Evolutionary conservation across 2,329 filamentous ascomycete species (phyloP).

Genomic region (Colletotrichum sp.): DNA sequence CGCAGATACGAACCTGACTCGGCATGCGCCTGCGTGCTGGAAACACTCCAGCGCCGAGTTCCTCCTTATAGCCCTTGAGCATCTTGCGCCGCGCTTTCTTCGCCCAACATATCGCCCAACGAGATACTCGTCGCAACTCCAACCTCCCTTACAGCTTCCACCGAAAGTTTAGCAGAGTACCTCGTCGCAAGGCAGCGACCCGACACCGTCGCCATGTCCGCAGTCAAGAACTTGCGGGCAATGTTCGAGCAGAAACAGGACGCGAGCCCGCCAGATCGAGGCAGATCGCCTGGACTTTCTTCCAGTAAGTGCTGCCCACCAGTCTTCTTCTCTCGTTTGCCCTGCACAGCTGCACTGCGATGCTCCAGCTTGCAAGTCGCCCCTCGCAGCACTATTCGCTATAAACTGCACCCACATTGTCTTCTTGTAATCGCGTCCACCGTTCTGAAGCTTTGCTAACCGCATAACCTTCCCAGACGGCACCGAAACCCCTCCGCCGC

Average conservation of each 20-base stretch:
- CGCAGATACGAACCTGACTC: neutral
- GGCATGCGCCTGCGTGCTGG: conserved; percentile 11
- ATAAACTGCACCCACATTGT: neutral
- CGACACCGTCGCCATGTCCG: conserved; percentile 60
- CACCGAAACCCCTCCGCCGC: conserved; percentile 21
- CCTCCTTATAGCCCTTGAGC: neutral
- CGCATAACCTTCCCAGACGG: conserved; percentile 5
- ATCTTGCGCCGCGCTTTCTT: neutral
- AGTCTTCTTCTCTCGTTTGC: neutral
- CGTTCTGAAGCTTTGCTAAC: conserved; percentile 2
- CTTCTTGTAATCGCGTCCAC: neutral
- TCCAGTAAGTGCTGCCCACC: conserved; percentile 38
- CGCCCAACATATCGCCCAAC: neutral
- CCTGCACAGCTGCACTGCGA: neutral
- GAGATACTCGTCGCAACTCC: neutral
- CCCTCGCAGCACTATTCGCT: neutral
- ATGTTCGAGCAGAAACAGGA: conserved; percentile 80
- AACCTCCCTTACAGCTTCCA: neutral
- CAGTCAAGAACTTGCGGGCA: conserved; percentile 76
- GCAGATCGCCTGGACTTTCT: conserved; percentile 66
- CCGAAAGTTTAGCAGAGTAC: neutral
- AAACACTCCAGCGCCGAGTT: neutral
- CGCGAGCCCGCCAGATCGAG: conserved; percentile 70
- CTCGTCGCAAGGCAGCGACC: neutral
- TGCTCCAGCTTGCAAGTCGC: neutral